Evolutionary conservation across 2,329 filamentous ascomycete species (phyloP).

Genomic region (Alternaria consortialis): DNA sequence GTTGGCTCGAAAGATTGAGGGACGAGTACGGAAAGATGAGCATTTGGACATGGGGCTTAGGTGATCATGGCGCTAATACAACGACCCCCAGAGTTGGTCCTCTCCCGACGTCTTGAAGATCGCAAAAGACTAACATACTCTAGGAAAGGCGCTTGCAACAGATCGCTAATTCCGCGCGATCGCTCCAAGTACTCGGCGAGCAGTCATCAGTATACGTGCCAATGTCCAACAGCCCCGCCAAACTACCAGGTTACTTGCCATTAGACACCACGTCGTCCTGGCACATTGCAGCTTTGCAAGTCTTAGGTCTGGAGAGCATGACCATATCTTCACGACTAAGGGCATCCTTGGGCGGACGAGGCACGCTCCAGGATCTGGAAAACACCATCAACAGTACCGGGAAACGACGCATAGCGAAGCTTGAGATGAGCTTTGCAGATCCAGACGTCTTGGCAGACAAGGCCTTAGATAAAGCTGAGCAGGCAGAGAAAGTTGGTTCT

Average conservation of each 20-base stretch:
- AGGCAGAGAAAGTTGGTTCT: constrained; percentile 38
- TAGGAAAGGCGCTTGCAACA: constrained; percentile 71
- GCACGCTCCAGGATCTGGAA: constrained; percentile 70
- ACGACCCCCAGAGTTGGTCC: constrained; percentile 54
- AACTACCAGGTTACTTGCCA: constrained; percentile 65
- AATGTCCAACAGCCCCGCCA: constrained; percentile 66
- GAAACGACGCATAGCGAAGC: constrained; percentile 79
- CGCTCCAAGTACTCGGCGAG: constrained; percentile 72
- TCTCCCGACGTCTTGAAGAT: background rate
- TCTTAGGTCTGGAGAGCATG: constrained; percentile 78
- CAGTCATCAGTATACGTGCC: constrained; percentile 83
- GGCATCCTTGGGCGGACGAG: constrained; percentile 50
- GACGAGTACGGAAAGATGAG: constrained; percentile 92
- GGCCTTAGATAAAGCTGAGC: constrained; percentile 30
- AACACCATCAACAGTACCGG: constrained; percentile 76
- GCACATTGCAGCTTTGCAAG: constrained; percentile 81
- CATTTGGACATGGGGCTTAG: constrained; percentile 87
- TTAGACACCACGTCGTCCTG: constrained; percentile 74
- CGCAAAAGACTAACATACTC: constrained; percentile 19
- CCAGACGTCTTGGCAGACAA: constrained; percentile 44
- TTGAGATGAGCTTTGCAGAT: constrained; percentile 71
- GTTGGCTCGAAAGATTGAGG: constrained; percentile 69
- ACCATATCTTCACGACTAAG: constrained; percentile 78
- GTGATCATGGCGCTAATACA: constrained; percentile 61
- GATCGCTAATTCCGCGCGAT: constrained; percentile 77